Evolutionary conservation across 208 protist genomes (phyloP).

Genomic region (Eutreptiella sp.): DNA sequence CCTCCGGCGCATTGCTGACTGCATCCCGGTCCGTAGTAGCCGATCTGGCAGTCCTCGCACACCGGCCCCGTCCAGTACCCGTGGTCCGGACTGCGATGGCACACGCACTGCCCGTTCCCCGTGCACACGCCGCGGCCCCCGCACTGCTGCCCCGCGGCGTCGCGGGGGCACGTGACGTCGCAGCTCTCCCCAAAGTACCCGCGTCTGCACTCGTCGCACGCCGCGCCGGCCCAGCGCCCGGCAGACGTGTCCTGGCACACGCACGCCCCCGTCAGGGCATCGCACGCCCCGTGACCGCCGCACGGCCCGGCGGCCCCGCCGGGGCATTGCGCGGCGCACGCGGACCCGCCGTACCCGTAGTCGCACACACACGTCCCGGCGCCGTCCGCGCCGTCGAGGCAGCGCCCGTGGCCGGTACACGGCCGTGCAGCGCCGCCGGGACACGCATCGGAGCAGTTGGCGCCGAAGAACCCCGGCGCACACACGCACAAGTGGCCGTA

Average conservation of each 20-base stretch:
- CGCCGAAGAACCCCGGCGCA: too few relatives aligned
- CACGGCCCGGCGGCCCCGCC: slow-evolving; percentile 6
- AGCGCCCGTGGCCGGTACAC: slow-evolving; percentile 26
- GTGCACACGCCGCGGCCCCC: too few relatives aligned
- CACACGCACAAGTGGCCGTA: slow-evolving; percentile 1
- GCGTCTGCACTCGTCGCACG: not conserved
- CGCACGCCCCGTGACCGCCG: slow-evolving; percentile 10
- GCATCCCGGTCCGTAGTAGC: too few relatives aligned
- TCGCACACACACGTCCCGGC: slow-evolving; percentile 23
- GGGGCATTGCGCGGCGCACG: slow-evolving; percentile 4
- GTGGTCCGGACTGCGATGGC: too few relatives aligned
- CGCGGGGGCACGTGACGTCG: not conserved
- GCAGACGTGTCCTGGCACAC: not conserved
- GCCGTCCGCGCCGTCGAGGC: not conserved
- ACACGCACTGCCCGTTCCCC: not conserved
- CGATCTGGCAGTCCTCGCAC: too few relatives aligned
- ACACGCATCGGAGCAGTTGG: too few relatives aligned
- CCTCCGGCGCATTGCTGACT: too few relatives aligned
- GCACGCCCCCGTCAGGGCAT: not conserved
- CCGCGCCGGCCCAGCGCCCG: not conserved
- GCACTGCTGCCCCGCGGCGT: not conserved
- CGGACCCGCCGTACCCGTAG: slow-evolving; percentile 15
- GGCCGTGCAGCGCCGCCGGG: too few relatives aligned
- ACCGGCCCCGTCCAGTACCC: too few relatives aligned
- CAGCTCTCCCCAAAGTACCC: slow-evolving; percentile 2